These are phyloP conservation scores for Inga oerstediana DNA, from an alignment of 306 rosid genomes.

Conservation along the genomic window DNA sequence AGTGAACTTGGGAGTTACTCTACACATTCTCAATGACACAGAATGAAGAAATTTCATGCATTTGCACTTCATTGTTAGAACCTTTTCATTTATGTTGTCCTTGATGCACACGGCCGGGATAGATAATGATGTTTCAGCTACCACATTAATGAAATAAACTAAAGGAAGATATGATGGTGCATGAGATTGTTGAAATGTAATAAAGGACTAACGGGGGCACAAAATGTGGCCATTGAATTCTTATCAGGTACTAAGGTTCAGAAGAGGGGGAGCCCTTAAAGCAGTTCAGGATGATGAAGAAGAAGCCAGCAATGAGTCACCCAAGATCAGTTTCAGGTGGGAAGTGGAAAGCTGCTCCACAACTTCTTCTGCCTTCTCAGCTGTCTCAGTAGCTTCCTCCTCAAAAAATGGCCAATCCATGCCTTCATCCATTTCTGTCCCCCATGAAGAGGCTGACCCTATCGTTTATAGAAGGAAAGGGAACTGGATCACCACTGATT, in stretches of 20 bases:
- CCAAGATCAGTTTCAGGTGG: slow-evolving; percentile 92
- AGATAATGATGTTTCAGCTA: neutral
- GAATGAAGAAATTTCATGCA: neutral
- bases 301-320: slow-evolving; percentile 62
- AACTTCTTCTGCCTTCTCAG: slow-evolving; percentile 63
- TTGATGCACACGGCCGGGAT: neutral
- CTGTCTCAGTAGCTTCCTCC: slow-evolving; percentile 57
- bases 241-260: slow-evolving; percentile 59
- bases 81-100: neutral
- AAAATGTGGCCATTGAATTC: slow-evolving; percentile 2
- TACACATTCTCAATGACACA: neutral
- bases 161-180: neutral
- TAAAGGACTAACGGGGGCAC: neutral
- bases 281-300: slow-evolving; percentile 60
- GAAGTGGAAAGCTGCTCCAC: slow-evolving; percentile 82
- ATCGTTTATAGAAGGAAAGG: slow-evolving; percentile 55
- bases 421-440: slow-evolving; percentile 38
- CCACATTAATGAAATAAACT: neutral
- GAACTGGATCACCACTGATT: slow-evolving; percentile 94
- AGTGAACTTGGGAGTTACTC: neutral
- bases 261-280: slow-evolving; percentile 59
- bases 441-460: slow-evolving; percentile 35
- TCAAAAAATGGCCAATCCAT: slow-evolving; percentile 40
- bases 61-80: neutral
- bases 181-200: neutral